Base-by-base conservation (phyloP, 2,329 filamentous ascomycete species). In the Trichoderma atrobrunneum region DNA sequence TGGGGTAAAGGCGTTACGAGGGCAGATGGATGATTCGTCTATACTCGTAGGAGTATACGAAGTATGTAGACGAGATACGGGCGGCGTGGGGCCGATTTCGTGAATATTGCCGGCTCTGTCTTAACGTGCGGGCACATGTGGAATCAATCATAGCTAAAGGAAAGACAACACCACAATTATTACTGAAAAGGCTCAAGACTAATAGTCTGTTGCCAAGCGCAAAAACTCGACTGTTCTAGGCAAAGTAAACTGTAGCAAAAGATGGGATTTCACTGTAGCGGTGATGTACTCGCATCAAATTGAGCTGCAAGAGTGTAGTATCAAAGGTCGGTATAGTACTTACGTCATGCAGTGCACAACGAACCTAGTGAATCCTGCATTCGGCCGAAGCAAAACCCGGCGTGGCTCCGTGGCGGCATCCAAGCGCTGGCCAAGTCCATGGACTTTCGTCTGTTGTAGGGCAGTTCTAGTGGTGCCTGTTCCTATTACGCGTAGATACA, bases 341-440 rank as follows among this genome's bases (percentile, higher is more conserved):
- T 39, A 67, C 64, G 64, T 67, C 64, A 67, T 67, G 48, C 64
- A 16, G 21, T 65, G 48, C 43, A 66, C 61, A 63, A 48, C 36
- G 16, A 51, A 14, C n/a, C n/a, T n/a, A n/a, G 48, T 6, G 48
- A 30, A 62, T 39, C 28, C 62, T 57, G 64, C 65, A 24, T 61
- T 48, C 36, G 66, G 56, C 66, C 64, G 34, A 67, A 67, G 36
- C 63, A 26, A 36, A 39, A 30, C 16, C 64, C 61, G 36, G 24
- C 32, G 16, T 28, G 24, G 10, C 28, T 21, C 63, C 51, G 51
- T 67, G 64, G 64, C 64, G 51, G 51, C 51, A 67, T 36, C 36
- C 51, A 57, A 32, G 32, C 48, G 34, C 16, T 26, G 16, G n/a
- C 51, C 32, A 34, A 60, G 26, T 70, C 67, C 67, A 62, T 51